A percentile compares a stretch with the other conserved stretches of the same genome.
These are phyloP conservation scores for Prunus mira DNA, from an alignment of 306 rosid genomes.

Conservation along the genomic window DNA sequence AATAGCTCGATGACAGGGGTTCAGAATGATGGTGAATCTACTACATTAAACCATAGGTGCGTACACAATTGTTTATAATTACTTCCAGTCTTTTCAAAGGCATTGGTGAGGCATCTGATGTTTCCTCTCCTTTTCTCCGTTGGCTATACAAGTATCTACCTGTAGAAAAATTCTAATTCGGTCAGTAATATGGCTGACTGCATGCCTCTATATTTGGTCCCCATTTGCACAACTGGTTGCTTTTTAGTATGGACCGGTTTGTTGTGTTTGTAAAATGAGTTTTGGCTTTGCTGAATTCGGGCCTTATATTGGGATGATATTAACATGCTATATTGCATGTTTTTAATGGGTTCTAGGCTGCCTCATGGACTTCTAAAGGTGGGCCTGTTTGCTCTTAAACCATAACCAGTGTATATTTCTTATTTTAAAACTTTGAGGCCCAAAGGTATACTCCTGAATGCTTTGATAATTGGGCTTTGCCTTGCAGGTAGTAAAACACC, in stretches of 20 bases:
- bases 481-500: neutral
- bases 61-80: slow-evolving; percentile 4
- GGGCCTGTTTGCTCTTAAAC: neutral
- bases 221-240: neutral
- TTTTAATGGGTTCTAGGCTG: neutral
- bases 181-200: neutral
- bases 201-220: neutral
- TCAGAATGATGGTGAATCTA: slow-evolving; percentile 32
- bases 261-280: neutral
- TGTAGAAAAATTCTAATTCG: neutral
- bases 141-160: neutral
- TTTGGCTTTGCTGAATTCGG: neutral
- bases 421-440: neutral
- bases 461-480: neutral
- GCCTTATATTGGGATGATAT: neutral
- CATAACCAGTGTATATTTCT: neutral
- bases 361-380: neutral
- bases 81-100: neutral
- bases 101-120: neutral
- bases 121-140: neutral
- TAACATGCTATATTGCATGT: neutral
- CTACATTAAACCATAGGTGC: slow-evolving; percentile 39
- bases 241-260: neutral
- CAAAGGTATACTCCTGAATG: neutral
- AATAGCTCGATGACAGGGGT: slow-evolving; percentile 29